A percentile compares a stretch with the other conserved stretches of the same genome.
These are phyloP conservation scores for Actinomucor elegans DNA, from an alignment of 371 early-diverging fungal species.

Conservation along the genomic window DNA sequence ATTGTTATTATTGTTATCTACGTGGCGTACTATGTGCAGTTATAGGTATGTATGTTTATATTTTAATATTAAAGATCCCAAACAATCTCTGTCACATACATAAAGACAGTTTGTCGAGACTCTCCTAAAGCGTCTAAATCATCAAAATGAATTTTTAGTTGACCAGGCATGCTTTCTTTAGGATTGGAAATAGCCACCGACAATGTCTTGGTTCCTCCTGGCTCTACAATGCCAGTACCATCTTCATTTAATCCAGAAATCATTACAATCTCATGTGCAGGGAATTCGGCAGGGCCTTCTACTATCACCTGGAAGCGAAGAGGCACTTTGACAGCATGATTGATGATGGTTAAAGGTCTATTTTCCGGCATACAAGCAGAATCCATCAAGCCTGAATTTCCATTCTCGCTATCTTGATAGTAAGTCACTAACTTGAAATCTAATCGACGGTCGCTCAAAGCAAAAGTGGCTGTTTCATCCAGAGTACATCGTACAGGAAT, in stretches of 20 bases:
- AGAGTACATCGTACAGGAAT: slow-evolving; percentile 72
- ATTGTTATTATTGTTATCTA: too few relatives aligned
- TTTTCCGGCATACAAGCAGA: slow-evolving; percentile 37
- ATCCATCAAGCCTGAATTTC: slow-evolving; percentile 16
- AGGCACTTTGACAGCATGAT: slow-evolving; percentile 64
- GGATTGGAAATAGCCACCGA: slow-evolving; percentile 63
- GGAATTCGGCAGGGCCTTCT: slow-evolving; percentile 78
- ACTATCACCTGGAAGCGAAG: slow-evolving; percentile 67
- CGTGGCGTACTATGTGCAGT: too few relatives aligned
- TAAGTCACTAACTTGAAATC: slow-evolving; percentile 56
- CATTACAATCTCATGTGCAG: slow-evolving; percentile 58
- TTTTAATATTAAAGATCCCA: slow-evolving; percentile 31
- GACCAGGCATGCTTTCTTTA: slow-evolving; percentile 74
- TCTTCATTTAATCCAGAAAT: slow-evolving; percentile 57
- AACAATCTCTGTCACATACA: slow-evolving; percentile 67
- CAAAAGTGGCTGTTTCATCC: slow-evolving; percentile 67
- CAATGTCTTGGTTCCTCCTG: slow-evolving; percentile 58
- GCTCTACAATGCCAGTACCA: slow-evolving; percentile 56
- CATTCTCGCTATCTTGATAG: slow-evolving; percentile 54
- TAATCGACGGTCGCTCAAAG: slow-evolving; percentile 60
- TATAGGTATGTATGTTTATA: too few relatives aligned
- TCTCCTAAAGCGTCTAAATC: slow-evolving; percentile 71
- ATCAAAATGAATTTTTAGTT: slow-evolving; percentile 72
- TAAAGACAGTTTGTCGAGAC: slow-evolving; percentile 61
- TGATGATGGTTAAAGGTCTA: slow-evolving; percentile 57